These are phyloP conservation scores for Sordariomycetes sp. DNA, from an alignment of 2,329 filamentous ascomycete genomes.

Conservation along the genomic window DNA sequence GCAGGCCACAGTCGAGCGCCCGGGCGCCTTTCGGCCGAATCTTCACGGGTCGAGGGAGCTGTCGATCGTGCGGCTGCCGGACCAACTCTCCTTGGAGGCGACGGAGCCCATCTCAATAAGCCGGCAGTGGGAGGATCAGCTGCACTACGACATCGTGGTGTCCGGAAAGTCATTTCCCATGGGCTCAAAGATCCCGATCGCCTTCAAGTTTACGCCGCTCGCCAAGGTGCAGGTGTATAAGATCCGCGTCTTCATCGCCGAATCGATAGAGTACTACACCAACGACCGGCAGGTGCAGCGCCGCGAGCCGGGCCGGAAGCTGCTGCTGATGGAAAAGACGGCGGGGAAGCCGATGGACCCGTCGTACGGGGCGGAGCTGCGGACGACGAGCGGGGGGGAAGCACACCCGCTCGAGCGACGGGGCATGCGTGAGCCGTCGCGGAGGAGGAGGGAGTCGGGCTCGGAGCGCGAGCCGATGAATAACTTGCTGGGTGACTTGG, in stretches of 20 bases:
- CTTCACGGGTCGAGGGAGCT: conserved; percentile 73
- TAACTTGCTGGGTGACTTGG: conserved; percentile 71
- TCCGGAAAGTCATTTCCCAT: conserved; percentile 91
- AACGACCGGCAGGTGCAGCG: conserved; percentile 74
- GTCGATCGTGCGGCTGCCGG: conserved; percentile 68
- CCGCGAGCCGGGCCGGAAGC: conserved; percentile 71
- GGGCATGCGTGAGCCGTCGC: conserved; percentile 32
- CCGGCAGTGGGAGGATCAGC: conserved; percentile 85
- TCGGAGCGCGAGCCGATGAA: conserved; percentile 27
- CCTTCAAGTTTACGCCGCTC: conserved; percentile 83
- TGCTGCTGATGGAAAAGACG: conserved; percentile 76
- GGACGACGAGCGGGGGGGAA: conserved; percentile 69
- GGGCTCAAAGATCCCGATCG: conserved; percentile 77
- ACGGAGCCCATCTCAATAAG: conserved; percentile 90
- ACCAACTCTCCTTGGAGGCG: conserved; percentile 79
- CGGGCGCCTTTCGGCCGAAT: conserved; percentile 83
- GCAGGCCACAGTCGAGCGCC: conserved; percentile 71
- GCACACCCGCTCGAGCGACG: conserved; percentile 37
- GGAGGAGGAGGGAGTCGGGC: conserved; percentile 21
- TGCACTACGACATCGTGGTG: conserved; percentile 93
- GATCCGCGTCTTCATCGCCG: conserved; percentile 82
- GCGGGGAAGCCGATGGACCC: conserved; percentile 65
- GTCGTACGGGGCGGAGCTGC: conserved; percentile 37
- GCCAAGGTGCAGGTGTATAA: conserved; percentile 90
- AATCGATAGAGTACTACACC: conserved; percentile 85